Evolutionary conservation across 805 yeast genomes (phyloP), one percentile per base, ranked within the genome.

Genomic region (Candida stauntonica): DNA sequence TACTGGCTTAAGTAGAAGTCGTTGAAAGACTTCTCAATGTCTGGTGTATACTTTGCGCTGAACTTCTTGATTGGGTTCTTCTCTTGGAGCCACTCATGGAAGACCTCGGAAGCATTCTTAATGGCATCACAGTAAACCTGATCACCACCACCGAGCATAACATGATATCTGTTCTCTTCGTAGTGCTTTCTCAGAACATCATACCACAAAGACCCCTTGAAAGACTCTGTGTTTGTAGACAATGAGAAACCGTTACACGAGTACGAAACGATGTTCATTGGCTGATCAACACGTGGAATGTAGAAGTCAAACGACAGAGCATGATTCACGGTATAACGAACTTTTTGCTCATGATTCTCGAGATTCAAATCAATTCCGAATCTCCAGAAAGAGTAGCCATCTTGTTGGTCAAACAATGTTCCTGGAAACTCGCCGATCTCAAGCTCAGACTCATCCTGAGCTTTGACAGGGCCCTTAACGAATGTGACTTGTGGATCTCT

Each of bases 121-220:
- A 91, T 78, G 2, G 86, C 70, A 62, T 91, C 99, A 36, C 89
- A 79, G 59, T 91, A 91, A 35, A 91, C 73, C 63, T 91, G 99
- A 62, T 91, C 99, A 23, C 99, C 99, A 36, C 98, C 98, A 20
- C 98, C 98, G 20, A 93, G 67, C 95, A 91, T 89, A 5, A 87
- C 97, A 59, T 91, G 96, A 62, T 86, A 86, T 29, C 70, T 75
- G 28, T 74, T 75, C 28, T 70, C 66, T 6, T 60, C 50, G 14
- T 66, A 59, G 55, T 91, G 96, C 43, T 77, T 75, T 19, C 72
- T 66, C 50, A 89, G 52, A 3, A 91, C 94, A 55, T 93, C 97
- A 28, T 66, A 70, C 98, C 98, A 91, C 46, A 93, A 61, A 2
- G 86, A 80, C 7, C 89, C 86, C 42, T 79, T 76, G 63, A 79